These are phyloP conservation scores for Euphrasia arctica DNA, from an alignment of 305 asterid species.

Conservation along the genomic window DNA sequence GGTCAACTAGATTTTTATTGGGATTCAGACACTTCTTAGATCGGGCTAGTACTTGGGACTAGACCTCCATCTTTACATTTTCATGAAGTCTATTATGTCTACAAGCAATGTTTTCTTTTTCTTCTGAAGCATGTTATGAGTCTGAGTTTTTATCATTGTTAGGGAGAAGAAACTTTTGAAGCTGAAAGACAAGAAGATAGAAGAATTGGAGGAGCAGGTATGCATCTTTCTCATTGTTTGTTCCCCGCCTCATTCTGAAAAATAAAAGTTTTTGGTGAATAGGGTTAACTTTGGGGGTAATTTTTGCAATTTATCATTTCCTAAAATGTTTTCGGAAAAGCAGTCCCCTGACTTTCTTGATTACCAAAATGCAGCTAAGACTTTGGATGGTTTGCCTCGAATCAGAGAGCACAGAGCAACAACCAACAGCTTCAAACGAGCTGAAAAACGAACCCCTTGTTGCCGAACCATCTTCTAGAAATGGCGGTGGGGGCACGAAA, in stretches of 20 bases:
- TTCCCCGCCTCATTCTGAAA: neutral
- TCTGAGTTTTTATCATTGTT: slow-evolving; percentile 18
- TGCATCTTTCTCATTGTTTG: slow-evolving; percentile 17
- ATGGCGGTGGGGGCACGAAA: slow-evolving; percentile 18
- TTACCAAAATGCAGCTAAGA: slow-evolving; percentile 46
- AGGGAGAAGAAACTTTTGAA: slow-evolving; percentile 57
- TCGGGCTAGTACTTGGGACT: neutral
- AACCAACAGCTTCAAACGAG: slow-evolving; percentile 26
- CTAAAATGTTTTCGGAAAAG: neutral
- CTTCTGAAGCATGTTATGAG: neutral
- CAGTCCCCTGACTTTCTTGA: slow-evolving; percentile 9
- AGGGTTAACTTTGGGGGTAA: neutral
- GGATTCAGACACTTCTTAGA: neutral
- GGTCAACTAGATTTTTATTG: neutral
- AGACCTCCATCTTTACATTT: neutral
- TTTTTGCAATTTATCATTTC: neutral
- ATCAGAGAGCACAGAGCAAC: slow-evolving; percentile 39
- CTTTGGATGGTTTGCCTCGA: slow-evolving; percentile 56
- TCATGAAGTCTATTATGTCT: neutral
- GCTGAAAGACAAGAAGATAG: slow-evolving; percentile 53
- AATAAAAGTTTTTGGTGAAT: too few species aligned
- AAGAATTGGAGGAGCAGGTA: slow-evolving; percentile 85
- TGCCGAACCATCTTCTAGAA: slow-evolving; percentile 36
- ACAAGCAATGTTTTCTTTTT: neutral
- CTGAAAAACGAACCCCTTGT: slow-evolving; percentile 3